Evolutionary conservation across 176 grass and related monocot genomes (phyloP).

Genomic region (Eleusine indica): DNA sequence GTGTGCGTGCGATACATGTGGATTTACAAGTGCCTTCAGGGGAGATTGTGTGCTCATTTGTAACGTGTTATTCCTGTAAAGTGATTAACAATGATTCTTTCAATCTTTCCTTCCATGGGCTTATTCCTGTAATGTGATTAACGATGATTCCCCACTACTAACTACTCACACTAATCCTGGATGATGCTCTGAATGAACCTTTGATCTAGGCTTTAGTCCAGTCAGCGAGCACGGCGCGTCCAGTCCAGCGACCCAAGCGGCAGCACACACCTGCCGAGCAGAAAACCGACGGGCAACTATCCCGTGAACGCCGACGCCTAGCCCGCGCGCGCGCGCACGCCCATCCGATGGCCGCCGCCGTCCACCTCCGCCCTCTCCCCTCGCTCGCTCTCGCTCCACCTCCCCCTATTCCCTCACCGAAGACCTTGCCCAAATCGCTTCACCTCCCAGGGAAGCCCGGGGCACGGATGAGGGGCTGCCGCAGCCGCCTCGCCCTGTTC

Average conservation of each 20-base stretch:
- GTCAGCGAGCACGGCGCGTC: too few species aligned
- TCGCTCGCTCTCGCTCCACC: slow-evolving; percentile 12
- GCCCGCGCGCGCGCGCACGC: background rate
- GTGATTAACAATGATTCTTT: background rate
- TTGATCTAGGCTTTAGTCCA: too few species aligned
- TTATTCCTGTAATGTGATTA: background rate
- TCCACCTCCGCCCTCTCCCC: slow-evolving; percentile 34
- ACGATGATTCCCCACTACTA: background rate
- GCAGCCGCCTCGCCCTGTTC: slow-evolving; percentile 36
- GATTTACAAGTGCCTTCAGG: background rate
- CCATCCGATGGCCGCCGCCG: slow-evolving; percentile 41
- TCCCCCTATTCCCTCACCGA: slow-evolving; percentile 2
- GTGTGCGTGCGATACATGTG: background rate
- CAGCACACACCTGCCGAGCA: background rate
- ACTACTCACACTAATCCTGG: too few species aligned
- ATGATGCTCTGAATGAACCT: too few species aligned
- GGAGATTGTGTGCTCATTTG: slow-evolving; percentile 7
- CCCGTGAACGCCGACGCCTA: background rate
- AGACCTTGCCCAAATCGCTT: background rate
- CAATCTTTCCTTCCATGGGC: background rate
- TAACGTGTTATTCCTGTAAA: background rate
- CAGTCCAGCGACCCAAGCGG: background rate
- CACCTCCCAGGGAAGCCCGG: slow-evolving; percentile 17
- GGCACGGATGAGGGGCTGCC: slow-evolving; percentile 24
- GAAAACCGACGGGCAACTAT: background rate